Evolutionary conservation across 768 basidiomycete genomes (phyloP).

Genomic region (Agrocybe praecox): DNA sequence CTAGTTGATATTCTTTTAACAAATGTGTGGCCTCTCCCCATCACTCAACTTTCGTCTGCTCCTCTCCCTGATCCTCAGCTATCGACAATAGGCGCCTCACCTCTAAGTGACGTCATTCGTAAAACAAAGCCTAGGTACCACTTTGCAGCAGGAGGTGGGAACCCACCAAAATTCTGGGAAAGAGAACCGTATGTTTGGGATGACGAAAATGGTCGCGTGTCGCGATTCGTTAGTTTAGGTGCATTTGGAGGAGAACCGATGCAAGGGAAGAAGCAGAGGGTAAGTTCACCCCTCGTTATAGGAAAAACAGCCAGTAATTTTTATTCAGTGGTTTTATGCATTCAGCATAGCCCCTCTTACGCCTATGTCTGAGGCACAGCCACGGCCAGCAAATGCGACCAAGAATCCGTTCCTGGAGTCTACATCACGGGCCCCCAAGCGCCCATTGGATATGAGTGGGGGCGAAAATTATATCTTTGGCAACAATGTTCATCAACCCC

Average conservation of each 20-base stretch:
- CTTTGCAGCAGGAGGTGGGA: constrained; percentile 68
- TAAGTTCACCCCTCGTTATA: constrained; percentile 36
- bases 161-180: constrained; percentile 89
- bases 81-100: constrained; percentile 46
- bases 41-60: constrained; percentile 62
- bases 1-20: constrained; percentile 82
- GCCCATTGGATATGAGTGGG: constrained; percentile 48
- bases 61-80: constrained; percentile 51
- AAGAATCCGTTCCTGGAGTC: constrained; percentile 67
- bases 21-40: constrained; percentile 72
- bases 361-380: constrained; percentile 32
- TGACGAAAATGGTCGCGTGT: constrained; percentile 64
- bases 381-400: constrained; percentile 64
- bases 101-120: constrained; percentile 65
- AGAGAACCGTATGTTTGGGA: constrained; percentile 91
- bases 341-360: constrained; percentile 76
- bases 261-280: constrained; percentile 81
- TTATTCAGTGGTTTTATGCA: constrained; percentile 92
- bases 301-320: neutral
- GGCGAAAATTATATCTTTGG: constrained; percentile 75
- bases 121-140: constrained; percentile 85
- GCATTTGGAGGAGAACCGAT: constrained; percentile 72
- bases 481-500: constrained; percentile 49
- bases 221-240: constrained; percentile 86
- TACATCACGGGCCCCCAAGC: constrained; percentile 47